These are phyloP conservation scores for Aspergillus felis DNA, from an alignment of 2,329 filamentous ascomycete genomes.

Conservation along the genomic window DNA sequence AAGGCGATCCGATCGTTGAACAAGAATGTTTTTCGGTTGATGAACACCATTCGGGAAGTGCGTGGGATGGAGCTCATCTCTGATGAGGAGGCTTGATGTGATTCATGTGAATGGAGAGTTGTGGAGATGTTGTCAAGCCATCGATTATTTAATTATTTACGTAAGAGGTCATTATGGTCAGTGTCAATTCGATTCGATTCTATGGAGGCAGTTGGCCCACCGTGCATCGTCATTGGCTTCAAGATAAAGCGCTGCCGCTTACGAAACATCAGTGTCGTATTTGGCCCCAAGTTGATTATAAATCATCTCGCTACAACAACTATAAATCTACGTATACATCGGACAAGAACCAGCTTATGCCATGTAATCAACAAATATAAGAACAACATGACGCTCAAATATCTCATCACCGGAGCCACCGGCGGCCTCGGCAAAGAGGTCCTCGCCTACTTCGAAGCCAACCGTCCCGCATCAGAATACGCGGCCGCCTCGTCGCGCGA, in stretches of 20 bases:
- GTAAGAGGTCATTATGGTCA: neutral
- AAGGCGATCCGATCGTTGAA: neutral
- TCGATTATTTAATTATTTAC: neutral
- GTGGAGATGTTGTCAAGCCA: neutral
- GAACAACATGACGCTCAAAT: constrained; percentile 27
- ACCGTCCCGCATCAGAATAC: constrained; percentile 43
- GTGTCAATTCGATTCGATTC: too few relatives aligned
- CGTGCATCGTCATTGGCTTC: too few relatives aligned
- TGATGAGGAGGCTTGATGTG: neutral
- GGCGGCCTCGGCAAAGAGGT: constrained; percentile 35
- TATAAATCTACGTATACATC: neutral
- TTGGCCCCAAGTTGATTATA: neutral
- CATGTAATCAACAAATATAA: too few relatives aligned
- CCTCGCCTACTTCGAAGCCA: constrained; percentile 28
- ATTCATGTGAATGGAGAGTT: neutral
- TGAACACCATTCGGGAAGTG: neutral
- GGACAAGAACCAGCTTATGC: too few relatives aligned
- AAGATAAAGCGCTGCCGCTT: too few relatives aligned
- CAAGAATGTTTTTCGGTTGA: neutral
- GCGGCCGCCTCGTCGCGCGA: constrained; percentile 48
- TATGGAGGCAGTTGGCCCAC: too few relatives aligned
- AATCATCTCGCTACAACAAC: neutral
- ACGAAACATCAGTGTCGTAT: neutral
- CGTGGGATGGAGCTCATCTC: neutral
- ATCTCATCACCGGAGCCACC: constrained; percentile 37